A percentile compares a stretch with the other conserved stretches of the same genome.
Conservation (phyloP, 2,329 filamentous ascomycete species). For the Neonectria sp. region DNA sequence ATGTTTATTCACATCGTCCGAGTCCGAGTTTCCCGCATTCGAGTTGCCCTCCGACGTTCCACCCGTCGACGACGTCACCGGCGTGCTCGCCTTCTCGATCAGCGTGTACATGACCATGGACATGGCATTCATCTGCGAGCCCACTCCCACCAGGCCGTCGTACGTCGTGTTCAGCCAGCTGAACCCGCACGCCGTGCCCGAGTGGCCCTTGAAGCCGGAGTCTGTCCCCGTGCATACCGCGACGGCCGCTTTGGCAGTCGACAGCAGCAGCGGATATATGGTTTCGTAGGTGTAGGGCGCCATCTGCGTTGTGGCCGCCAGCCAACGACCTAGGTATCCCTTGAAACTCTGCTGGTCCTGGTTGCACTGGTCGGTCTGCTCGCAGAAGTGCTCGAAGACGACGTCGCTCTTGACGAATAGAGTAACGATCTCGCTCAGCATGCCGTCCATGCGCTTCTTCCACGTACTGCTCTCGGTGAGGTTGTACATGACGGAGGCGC, state of each 20-base stretch:
- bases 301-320: constrained; percentile 69
- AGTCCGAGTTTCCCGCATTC: constrained; percentile 58
- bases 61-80: constrained; percentile 69
- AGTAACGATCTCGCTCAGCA: constrained; percentile 65
- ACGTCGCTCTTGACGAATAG: constrained; percentile 70
- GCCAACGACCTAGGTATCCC: constrained; percentile 80
- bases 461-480: constrained; percentile 68
- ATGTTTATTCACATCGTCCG: constrained; percentile 48
- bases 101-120: constrained; percentile 75
- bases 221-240: constrained; percentile 64
- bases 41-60: constrained; percentile 71
- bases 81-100: constrained; percentile 58
- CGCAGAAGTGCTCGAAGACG: constrained; percentile 78
- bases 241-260: constrained; percentile 68
- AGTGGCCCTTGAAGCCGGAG: constrained; percentile 63
- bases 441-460: constrained; percentile 71
- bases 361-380: constrained; percentile 73
- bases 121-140: constrained; percentile 79
- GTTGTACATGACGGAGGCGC: constrained; percentile 74
- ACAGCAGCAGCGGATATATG: constrained; percentile 66
- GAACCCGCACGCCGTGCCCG: constrained; percentile 77
- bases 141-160: constrained; percentile 75
- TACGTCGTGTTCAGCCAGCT: constrained; percentile 71
- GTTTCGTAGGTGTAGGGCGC: constrained; percentile 66
- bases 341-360: constrained; percentile 83